These are phyloP conservation scores for Heritiera littoralis DNA, from an alignment of 345 rosid species.

Conservation along the genomic window DNA sequence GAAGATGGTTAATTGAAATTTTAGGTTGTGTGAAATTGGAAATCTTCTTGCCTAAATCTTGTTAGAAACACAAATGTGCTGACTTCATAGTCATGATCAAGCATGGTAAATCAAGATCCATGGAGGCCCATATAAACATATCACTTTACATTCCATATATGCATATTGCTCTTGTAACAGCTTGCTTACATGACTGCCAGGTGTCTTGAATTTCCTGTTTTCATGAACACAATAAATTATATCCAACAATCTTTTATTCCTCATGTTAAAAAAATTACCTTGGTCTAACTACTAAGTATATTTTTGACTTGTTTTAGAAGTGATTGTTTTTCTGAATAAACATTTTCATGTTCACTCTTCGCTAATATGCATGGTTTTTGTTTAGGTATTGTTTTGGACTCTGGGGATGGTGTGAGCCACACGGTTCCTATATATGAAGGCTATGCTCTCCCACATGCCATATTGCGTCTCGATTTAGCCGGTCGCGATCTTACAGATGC, in stretches of 20 bases:
- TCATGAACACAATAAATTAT: not conserved
- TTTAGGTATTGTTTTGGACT: slow-evolving; percentile 22
- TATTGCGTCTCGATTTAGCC: slow-evolving; percentile 69
- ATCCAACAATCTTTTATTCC: not conserved
- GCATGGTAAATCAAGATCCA: not conserved
- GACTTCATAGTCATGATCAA: not conserved
- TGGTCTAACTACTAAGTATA: not conserved
- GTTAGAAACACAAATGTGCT: not conserved
- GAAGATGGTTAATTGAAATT: not conserved
- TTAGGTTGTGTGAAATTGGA: not conserved
- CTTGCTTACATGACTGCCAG: not conserved
- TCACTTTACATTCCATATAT: not conserved
- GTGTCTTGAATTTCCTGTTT: not conserved
- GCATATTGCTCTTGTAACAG: not conserved
- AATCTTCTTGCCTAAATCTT: not conserved
- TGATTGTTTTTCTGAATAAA: not conserved
- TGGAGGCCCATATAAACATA: not conserved
- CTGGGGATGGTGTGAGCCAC: slow-evolving; percentile 25
- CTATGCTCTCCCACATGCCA: slow-evolving; percentile 46
- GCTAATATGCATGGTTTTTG: not conserved
- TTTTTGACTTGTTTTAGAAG: not conserved
- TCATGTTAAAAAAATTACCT: not conserved
- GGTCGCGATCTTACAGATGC: slow-evolving; percentile 79
- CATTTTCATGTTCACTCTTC: slow-evolving; percentile 2
- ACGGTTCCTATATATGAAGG: slow-evolving; percentile 22